Percentiles rank a stretch among this genome's conserved stretches.
phyloP scores from a whole-genome alignment of 2,329 filamentous ascomycete species.

The Cladosporium phlei region DNA sequence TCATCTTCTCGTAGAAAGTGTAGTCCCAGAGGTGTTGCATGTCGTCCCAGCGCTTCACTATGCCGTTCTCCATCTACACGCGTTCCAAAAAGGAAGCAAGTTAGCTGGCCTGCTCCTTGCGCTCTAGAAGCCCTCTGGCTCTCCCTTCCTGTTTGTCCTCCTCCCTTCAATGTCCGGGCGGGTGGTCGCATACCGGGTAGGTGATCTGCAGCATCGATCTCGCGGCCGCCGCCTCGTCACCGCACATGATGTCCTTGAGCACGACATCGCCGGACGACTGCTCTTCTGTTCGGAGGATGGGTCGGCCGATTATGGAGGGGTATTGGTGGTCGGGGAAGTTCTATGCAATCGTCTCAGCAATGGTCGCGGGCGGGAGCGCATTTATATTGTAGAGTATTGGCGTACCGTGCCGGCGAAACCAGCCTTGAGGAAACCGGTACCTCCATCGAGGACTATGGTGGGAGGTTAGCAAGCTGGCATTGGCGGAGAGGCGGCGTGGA shows the following conservation, averaged over 20 bases:
- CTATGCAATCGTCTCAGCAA: conserved; percentile 39
- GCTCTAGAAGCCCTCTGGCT: too few relatives aligned
- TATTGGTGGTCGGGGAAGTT: conserved; percentile 99
- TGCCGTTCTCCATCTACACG: conserved; percentile 93
- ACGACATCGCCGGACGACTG: conserved; percentile 61
- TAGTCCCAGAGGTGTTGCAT: conserved; percentile 99
- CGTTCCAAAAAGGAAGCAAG: conserved; percentile 1
- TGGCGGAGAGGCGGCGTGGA: conserved; percentile 5
- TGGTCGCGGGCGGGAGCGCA: background rate
- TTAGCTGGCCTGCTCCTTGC: conserved; percentile 15
- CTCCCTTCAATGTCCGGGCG: background rate
- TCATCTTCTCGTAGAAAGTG: conserved; percentile 96
- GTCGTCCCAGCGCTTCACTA: conserved; percentile 99
- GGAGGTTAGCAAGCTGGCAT: conserved; percentile 17
- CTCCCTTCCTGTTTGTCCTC: too few relatives aligned
- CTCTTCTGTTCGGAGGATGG: conserved; percentile 95
- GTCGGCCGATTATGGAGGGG: conserved; percentile 94
- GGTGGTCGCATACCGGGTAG: conserved; percentile 64
- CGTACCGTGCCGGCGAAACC: conserved; percentile 87
- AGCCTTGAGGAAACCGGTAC: conserved; percentile 99
- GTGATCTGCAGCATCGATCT: conserved; percentile 97
- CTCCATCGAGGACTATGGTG: conserved; percentile 87
- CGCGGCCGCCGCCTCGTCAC: conserved; percentile 92
- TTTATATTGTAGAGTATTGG: background rate
- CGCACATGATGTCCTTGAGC: conserved; percentile 99